Evolutionary conservation across 106 monocot species (phyloP).

Genomic region (Dendrobium nobile): DNA sequence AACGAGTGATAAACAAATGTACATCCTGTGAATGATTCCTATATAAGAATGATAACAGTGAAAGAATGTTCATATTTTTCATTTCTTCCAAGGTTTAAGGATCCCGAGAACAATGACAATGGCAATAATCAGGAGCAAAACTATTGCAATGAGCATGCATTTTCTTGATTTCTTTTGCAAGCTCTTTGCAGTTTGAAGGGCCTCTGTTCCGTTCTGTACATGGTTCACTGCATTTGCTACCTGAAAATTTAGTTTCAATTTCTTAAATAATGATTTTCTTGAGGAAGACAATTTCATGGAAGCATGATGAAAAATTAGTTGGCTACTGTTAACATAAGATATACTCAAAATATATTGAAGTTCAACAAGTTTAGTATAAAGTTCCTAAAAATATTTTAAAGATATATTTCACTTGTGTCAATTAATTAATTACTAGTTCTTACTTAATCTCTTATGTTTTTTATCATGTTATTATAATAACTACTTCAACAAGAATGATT

Average conservation of each 20-base stretch:
- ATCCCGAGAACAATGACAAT: conserved; percentile 30
- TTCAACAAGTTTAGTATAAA: too few relatives aligned
- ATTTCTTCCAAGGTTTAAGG: conserved; percentile 32
- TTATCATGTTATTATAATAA: too few relatives aligned
- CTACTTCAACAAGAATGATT: too few relatives aligned
- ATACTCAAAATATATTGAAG: too few relatives aligned
- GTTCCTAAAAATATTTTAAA: too few relatives aligned
- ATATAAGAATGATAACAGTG: not conserved
- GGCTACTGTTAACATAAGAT: too few relatives aligned
- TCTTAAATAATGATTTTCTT: not conserved
- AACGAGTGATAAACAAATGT: too few relatives aligned
- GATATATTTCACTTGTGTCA: too few relatives aligned
- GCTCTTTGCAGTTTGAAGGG: conserved; percentile 33
- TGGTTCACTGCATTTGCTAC: conserved; percentile 43
- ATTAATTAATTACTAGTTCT: too few relatives aligned
- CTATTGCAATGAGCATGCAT: conserved; percentile 40
- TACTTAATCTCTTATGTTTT: too few relatives aligned
- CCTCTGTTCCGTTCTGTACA: conserved; percentile 39
- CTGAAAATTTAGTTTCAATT: conserved; percentile 1
- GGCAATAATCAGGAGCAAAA: conserved; percentile 34
- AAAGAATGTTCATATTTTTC: not conserved
- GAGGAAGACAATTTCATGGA: not conserved
- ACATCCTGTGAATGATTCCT: too few relatives aligned
- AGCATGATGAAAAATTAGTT: not conserved
- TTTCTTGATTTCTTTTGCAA: conserved; percentile 48